phyloP scores from a whole-genome alignment of 1,284 basidiomycete species.

The Microbotryomycetes sp. region DNA sequence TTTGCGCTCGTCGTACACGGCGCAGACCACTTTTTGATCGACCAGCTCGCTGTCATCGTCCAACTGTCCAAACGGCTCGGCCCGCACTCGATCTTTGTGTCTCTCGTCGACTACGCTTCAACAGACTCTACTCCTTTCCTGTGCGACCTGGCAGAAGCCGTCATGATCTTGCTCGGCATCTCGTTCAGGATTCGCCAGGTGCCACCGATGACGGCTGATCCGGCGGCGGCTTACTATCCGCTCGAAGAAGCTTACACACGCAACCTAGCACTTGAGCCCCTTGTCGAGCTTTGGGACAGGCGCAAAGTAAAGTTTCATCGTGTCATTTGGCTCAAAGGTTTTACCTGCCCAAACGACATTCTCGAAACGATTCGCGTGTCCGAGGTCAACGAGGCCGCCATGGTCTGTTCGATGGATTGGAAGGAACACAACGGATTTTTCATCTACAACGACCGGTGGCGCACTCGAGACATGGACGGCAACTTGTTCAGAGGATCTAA shows the following conservation, averaged over 20 bases:
- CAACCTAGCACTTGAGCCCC: slow-evolving; percentile 80
- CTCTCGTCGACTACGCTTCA: slow-evolving; percentile 90
- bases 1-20: slow-evolving; percentile 89
- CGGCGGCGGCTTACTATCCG: slow-evolving; percentile 80
- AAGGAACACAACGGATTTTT: slow-evolving; percentile 92
- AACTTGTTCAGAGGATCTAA: slow-evolving; percentile 93
- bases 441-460: slow-evolving; percentile 93
- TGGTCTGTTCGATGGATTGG: slow-evolving; percentile 99
- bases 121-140: slow-evolving; percentile 86
- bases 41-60: slow-evolving; percentile 90
- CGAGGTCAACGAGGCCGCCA: slow-evolving; percentile 77
- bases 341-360: slow-evolving; percentile 93
- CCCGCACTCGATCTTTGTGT: slow-evolving; percentile 79
- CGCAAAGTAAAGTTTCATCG: slow-evolving; percentile 73
- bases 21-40: slow-evolving; percentile 92
- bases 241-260: slow-evolving; percentile 85
- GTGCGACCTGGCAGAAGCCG: slow-evolving; percentile 83
- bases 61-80: slow-evolving; percentile 84
- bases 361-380: slow-evolving; percentile 86
- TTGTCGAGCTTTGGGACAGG: slow-evolving; percentile 69
- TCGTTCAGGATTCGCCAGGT: slow-evolving; percentile 82
- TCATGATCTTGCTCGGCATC: slow-evolving; percentile 79
- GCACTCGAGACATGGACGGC: slow-evolving; percentile 88
- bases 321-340: slow-evolving; percentile 93
- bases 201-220: slow-evolving; percentile 78